phyloP scores from a whole-genome alignment of 2,329 filamentous ascomycete genomes.

The Tolypocladium album region DNA sequence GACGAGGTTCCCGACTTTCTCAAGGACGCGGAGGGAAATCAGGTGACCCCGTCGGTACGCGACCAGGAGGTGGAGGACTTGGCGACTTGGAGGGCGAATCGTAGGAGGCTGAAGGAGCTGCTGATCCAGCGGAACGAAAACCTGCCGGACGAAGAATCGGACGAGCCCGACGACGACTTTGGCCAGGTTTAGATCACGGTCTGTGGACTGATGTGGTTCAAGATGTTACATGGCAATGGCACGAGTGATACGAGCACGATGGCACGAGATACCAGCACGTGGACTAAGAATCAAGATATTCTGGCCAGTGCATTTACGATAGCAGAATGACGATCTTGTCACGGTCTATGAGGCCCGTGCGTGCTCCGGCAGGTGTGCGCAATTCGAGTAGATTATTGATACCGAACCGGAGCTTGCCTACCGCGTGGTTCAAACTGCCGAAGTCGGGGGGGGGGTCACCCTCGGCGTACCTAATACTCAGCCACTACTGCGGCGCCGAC shows the following conservation, averaged over 20 bases:
- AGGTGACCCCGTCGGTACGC: conserved; percentile 48
- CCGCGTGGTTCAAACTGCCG: no score
- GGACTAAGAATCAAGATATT: not conserved
- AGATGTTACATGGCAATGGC: not conserved
- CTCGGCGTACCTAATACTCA: no score
- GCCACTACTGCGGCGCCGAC: no score
- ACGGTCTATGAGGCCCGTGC: not conserved
- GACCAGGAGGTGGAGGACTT: conserved; percentile 39
- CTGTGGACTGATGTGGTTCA: not conserved
- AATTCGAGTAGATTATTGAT: no score
- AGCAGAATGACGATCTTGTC: not conserved
- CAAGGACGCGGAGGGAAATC: conserved; percentile 37
- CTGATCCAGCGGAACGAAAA: conserved; percentile 33
- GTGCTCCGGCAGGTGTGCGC: not conserved
- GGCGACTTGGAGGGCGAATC: conserved; percentile 31
- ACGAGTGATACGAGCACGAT: not conserved
- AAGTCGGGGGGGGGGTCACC: no score
- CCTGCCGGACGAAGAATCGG: conserved; percentile 30
- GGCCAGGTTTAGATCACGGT: not conserved
- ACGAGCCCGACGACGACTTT: conserved; percentile 8
- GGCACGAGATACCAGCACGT: not conserved
- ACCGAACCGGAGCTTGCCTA: no score
- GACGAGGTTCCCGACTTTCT: conserved; percentile 36
- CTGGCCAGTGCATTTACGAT: not conserved
- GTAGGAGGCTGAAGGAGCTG: conserved; percentile 31